A percentile compares a stretch with the other conserved stretches of the same genome.
phyloP scores from a whole-genome alignment of 2,329 filamentous ascomycete species.

The Arachnopeziza araneosa region DNA sequence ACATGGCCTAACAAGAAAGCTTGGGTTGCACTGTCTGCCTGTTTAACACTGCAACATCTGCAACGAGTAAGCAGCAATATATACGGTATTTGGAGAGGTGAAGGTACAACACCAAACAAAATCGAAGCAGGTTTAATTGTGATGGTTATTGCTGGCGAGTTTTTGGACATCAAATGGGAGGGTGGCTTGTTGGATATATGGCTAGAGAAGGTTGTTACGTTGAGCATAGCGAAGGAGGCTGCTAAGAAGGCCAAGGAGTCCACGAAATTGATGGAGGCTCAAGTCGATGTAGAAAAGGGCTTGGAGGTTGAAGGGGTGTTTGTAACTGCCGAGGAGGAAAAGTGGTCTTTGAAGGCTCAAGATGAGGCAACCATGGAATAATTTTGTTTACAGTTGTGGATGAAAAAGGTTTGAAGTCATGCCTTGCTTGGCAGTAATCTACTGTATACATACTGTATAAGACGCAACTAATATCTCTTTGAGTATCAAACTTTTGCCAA shows the following conservation, averaged over 20 bases:
- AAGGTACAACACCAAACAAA: constrained; percentile 6
- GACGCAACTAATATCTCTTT: neutral
- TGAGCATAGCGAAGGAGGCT: neutral
- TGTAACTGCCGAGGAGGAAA: neutral
- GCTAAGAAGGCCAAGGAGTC: neutral
- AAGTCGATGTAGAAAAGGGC: neutral
- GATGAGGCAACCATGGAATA: neutral
- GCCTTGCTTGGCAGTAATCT: neutral
- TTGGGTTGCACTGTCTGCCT: neutral
- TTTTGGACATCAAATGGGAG: constrained; percentile 10
- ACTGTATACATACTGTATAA: neutral
- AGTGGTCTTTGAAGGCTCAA: neutral
- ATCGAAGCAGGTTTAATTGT: constrained; percentile 6
- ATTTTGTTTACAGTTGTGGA: neutral
- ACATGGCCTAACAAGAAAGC: constrained; percentile 1
- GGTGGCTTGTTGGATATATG: constrained; percentile 5
- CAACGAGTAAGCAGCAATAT: neutral
- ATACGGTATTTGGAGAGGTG: neutral
- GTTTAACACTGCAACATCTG: neutral
- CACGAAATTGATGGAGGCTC: neutral
- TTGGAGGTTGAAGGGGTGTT: neutral
- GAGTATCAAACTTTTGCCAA: neutral
- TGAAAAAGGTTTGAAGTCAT: neutral
- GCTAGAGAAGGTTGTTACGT: neutral
- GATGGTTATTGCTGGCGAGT: constrained; percentile 4